Evolutionary conservation across 202 grass and related monocot species (phyloP), one percentile per base, ranked within the genome.

Genomic region (Carex sylvatica): DNA sequence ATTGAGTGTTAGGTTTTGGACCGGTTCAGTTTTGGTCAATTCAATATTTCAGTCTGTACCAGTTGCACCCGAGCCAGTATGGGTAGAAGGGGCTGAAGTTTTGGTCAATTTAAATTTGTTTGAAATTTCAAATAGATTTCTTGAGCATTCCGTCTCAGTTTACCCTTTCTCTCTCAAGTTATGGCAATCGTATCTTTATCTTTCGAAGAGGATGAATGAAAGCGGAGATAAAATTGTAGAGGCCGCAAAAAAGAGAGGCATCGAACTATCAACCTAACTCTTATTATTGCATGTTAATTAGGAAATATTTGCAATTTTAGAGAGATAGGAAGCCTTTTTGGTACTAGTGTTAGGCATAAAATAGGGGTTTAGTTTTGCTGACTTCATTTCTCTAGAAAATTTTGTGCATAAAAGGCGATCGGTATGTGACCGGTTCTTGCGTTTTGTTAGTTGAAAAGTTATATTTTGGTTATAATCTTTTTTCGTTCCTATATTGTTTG

Each of bases 101-200:
- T 82, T 99, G 79, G 81, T 85, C 83, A 88, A 99, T 14, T 83
- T 91, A 40, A 86, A 88, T 62, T 80, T 59, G 38, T 49, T 80
- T 24, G 93, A 84, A 55, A 87, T 74, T 0, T 80, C 90, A 14
- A 87, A 86, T 80, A 93, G 93, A 79, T 99, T 96, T 85, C 71
- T 89, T 80, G 89, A 99, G 89, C 91, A 93, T 76, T 93, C 91
- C 28, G 76, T 88, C 19, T 95, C 91, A 3, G 89, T 96, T 20
- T 99, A 96, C 83, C 96, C 96, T 75, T 99, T 99, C 81, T 99
- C 96, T 63, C 68, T 80, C 83, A 89, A 82, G 78, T 69, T 99
- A 46, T 99, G 96, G 96, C 85, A 93, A 0, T 80, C 86, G 2
- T 89, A 90, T 74, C 33, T 95, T 44, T 86, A 75, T 64, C 38